phyloP scores from a whole-genome alignment of 208 protist genomes.

The Jaenimonas drosophilae region DNA sequence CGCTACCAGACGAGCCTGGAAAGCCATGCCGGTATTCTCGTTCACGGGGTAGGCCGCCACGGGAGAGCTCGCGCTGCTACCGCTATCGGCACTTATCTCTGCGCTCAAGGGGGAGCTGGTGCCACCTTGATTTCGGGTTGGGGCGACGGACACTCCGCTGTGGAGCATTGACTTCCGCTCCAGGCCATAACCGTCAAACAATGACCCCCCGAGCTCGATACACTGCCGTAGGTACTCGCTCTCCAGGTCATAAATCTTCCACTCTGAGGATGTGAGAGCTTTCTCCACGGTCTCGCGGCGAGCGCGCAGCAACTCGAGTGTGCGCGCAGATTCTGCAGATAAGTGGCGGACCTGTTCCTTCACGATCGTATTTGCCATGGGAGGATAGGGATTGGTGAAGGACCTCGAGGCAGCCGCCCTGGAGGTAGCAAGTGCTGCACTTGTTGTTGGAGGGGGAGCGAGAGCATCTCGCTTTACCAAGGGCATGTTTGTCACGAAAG shows the following conservation, averaged over 20 bases:
- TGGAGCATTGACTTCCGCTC: conserved; percentile 23
- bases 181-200: conserved; percentile 75
- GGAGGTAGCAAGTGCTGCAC: too few species aligned
- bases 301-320: conserved; percentile 24
- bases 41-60: neutral
- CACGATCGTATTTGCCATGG: too few species aligned
- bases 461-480: too few species aligned
- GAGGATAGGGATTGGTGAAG: too few species aligned
- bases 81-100: neutral
- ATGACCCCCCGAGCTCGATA: conserved; percentile 48
- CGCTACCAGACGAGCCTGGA: conserved; percentile 40
- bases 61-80: neutral
- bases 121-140: neutral
- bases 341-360: too few species aligned
- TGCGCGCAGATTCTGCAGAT: conserved; percentile 7
- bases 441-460: too few species aligned
- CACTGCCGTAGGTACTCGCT: conserved; percentile 45
- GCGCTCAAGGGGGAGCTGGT: neutral
- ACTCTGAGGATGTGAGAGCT: conserved; percentile 26
- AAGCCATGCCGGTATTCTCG: conserved; percentile 13
- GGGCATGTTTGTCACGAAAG: too few species aligned
- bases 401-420: too few species aligned
- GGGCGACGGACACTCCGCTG: neutral
- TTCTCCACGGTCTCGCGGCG: conserved; percentile 35
- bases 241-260: conserved; percentile 60